Percentiles rank a stretch among this genome's conserved stretches.
Conservation (phyloP, 768 basidiomycete species). For the Clavulina sp. region DNA sequence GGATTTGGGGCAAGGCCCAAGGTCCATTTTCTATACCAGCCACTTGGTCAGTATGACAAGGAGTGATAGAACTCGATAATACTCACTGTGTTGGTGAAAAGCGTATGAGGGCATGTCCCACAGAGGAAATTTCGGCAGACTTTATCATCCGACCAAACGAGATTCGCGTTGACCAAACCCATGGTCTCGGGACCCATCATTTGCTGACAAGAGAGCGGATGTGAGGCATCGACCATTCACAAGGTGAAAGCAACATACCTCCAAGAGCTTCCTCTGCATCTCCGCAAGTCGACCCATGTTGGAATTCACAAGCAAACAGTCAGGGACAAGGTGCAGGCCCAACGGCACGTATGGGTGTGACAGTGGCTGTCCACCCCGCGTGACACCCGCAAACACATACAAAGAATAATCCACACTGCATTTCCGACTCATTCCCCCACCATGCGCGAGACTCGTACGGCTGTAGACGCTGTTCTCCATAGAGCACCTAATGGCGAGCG, state of each 20-base stretch:
- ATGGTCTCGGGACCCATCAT: slow-evolving; percentile 99
- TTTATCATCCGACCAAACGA: slow-evolving; percentile 90
- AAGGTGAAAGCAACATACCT: slow-evolving; percentile 22
- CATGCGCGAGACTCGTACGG: too few relatives aligned
- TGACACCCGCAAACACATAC: too few relatives aligned
- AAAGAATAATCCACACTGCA: too few relatives aligned
- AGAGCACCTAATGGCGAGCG: too few relatives aligned
- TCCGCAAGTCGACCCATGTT: slow-evolving; percentile 88
- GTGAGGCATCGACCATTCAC: slow-evolving; percentile 10
- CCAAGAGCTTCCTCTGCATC: slow-evolving; percentile 87
- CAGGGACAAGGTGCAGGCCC: too few relatives aligned
- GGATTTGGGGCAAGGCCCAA: slow-evolving; percentile 92
- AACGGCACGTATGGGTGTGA: too few relatives aligned
- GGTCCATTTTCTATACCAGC: slow-evolving; percentile 86
- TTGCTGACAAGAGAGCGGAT: slow-evolving; percentile 40
- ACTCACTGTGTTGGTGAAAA: slow-evolving; percentile 93
- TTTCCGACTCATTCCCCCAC: too few relatives aligned
- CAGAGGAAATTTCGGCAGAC: slow-evolving; percentile 97
- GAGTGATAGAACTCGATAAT: slow-evolving; percentile 9
- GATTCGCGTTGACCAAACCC: slow-evolving; percentile 85
- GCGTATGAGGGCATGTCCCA: slow-evolving; percentile 93
- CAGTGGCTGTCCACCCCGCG: too few relatives aligned
- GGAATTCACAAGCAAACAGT: too few relatives aligned
- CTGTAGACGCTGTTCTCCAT: too few relatives aligned
- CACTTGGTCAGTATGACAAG: neutral